Base-by-base conservation (phyloP, 192 early-diverging fungal genomes). In the Chytriomyces confervae region DNA sequence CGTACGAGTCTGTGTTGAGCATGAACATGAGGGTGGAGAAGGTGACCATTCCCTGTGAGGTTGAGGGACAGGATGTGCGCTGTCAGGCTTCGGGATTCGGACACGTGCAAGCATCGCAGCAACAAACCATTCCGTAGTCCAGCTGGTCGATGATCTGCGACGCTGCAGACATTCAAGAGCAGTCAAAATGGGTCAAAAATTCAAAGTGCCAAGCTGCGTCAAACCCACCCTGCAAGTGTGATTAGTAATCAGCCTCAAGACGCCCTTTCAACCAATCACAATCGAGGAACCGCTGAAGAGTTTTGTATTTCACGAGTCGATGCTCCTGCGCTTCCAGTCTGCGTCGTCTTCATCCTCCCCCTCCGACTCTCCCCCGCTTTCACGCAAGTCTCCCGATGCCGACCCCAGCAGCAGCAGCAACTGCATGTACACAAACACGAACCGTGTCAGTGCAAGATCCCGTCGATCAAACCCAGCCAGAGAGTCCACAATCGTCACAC, bases 1-100 rank as follows among this genome's bases (percentile, higher is more conserved):
- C 75, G 72, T 66, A 79, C 24, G 74, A 76, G 62, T 65, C 74
- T 43, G 74, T 76, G 36, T 76, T 23, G 5, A 76, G 62, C 62
- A 76, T 76, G 63, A 76, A 76, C 24, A 76, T 13, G 7, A 76
- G 7, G 7, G 74, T 29, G 9, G 63, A 47, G 24, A 76, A 66
- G 44, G 62, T 36, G 24, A 76, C 74, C 63, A 76, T 65, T 10
- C 74, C 74, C 49, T 66, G 27, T 10, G 46, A 18, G 63, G 49
- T 51, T 2, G 20, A 57, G 53, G 53, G 53, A 3, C 53, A n/a
- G 13, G 20, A 57, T 27, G 24, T 27, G 0, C 24, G 24, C 24
- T 27, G 24, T 27, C 24, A 27, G 24, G 24, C 13, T 13, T 13
- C 53, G 2, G 53, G 20, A 57, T 20, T 20, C 53, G 20, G 16